A percentile compares a stretch with the other conserved stretches of the same genome.
Evolutionary conservation across 306 rosid genomes (phyloP).

Genomic region (Medicago ruthenica): DNA sequence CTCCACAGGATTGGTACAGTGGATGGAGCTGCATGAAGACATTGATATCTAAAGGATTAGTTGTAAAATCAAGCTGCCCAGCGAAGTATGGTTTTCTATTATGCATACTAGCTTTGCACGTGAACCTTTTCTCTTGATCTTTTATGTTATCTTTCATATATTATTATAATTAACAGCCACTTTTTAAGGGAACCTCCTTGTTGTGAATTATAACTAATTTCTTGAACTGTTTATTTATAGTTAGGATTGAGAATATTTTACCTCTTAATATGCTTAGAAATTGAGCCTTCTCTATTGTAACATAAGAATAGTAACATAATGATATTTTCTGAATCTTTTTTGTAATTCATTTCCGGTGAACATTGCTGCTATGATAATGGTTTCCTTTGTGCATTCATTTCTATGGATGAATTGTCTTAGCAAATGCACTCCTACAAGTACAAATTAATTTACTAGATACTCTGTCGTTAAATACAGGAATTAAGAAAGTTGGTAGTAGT

Average conservation of each 20-base stretch:
- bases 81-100: slow-evolving; percentile 69
- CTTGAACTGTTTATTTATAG: neutral
- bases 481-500: too few relatives aligned
- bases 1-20: slow-evolving; percentile 86
- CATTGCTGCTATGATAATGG: slow-evolving; percentile 5
- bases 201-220: slow-evolving; percentile 35
- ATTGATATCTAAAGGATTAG: slow-evolving; percentile 76
- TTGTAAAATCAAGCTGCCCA: slow-evolving; percentile 85
- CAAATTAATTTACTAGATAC: neutral
- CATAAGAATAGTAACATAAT: neutral
- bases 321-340: slow-evolving; percentile 18
- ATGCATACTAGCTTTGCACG: too few relatives aligned
- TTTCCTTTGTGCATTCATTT: slow-evolving; percentile 25
- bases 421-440: neutral
- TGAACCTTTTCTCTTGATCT: slow-evolving; percentile 5
- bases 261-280: slow-evolving; percentile 13
- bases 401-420: slow-evolving; percentile 14
- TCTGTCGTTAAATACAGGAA: too few relatives aligned
- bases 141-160: slow-evolving; percentile 23
- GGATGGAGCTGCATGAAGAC: slow-evolving; percentile 96
- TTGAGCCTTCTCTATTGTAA: slow-evolving; percentile 13
- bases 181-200: slow-evolving; percentile 13
- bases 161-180: neutral
- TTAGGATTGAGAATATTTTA: slow-evolving; percentile 25
- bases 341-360: slow-evolving; percentile 21